Conservation (phyloP, 139 green algal genomes). For the Coelastrella sp. region DNA sequence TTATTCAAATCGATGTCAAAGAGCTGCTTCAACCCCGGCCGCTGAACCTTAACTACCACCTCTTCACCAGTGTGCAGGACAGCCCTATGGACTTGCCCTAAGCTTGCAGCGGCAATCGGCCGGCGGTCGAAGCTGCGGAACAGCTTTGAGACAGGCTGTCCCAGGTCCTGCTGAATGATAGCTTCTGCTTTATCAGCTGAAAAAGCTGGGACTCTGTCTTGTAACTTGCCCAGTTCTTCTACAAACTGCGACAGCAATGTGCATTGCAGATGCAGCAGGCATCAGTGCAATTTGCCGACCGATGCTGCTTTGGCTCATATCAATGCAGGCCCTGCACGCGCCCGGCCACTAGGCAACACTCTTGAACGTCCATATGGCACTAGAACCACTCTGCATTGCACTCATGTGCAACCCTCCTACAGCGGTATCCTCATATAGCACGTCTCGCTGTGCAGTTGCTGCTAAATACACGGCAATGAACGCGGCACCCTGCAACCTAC, state of each 20-base stretch:
- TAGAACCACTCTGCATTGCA: no score
- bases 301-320: no score
- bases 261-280: background rate
- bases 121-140: slow-evolving; percentile 88
- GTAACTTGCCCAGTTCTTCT: slow-evolving; percentile 93
- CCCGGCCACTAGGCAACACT: no score
- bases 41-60: slow-evolving; percentile 98
- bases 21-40: slow-evolving; percentile 86
- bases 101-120: slow-evolving; percentile 94
- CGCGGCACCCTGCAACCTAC: background rate
- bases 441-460: background rate
- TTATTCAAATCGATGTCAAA: slow-evolving; percentile 99
- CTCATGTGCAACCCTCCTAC: no score
- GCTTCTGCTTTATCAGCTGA: slow-evolving; percentile 74
- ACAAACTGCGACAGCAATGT: slow-evolving; percentile 80
- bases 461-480: background rate
- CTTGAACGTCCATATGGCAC: no score
- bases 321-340: no score
- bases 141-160: slow-evolving; percentile 66
- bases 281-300: no score
- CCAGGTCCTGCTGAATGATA: slow-evolving; percentile 93
- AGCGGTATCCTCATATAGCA: no score
- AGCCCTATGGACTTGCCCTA: slow-evolving; percentile 92
- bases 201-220: slow-evolving; percentile 98
- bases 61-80: slow-evolving; percentile 77